Conservation (phyloP, 257 asterid genomes). For the Solanum ahanhuiri region DNA sequence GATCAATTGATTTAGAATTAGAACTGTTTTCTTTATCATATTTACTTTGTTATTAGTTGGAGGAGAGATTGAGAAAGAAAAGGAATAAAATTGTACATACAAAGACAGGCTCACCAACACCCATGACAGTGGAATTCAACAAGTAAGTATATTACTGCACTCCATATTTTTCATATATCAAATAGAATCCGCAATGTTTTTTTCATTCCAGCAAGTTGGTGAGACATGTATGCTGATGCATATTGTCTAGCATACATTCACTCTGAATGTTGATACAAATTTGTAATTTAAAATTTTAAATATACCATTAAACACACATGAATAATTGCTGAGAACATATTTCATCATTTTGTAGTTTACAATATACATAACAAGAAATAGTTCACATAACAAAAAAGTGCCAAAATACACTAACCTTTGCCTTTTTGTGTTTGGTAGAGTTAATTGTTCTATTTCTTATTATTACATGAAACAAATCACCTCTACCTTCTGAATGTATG, state of each 20-base stretch:
- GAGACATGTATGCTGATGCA: neutral
- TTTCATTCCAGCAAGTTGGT: neutral
- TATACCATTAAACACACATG: neutral
- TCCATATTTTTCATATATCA: neutral
- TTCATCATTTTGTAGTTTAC: neutral
- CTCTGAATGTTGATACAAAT: neutral
- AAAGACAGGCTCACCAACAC: constrained; percentile 67
- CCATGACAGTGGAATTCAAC: constrained; percentile 64
- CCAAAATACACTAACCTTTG: neutral
- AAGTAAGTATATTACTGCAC: constrained; percentile 38
- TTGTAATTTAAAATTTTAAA: neutral
- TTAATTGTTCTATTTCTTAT: neutral
- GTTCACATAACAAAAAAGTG: neutral
- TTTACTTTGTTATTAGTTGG: constrained; percentile 46
- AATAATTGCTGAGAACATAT: neutral
- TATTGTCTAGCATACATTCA: neutral
- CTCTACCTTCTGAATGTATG: neutral
- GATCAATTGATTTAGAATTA: too few species aligned
- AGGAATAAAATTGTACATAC: constrained; percentile 72
- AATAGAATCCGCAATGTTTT: neutral
- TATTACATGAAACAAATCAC: neutral
- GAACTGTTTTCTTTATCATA: too few species aligned
- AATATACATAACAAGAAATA: neutral
- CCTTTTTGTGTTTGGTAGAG: neutral
- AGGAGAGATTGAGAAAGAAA: constrained; percentile 87